Evolutionary conservation across 2,329 filamentous ascomycete genomes (phyloP), one percentile per base, ranked within the genome.

Genomic region (Calonectria crousiana): DNA sequence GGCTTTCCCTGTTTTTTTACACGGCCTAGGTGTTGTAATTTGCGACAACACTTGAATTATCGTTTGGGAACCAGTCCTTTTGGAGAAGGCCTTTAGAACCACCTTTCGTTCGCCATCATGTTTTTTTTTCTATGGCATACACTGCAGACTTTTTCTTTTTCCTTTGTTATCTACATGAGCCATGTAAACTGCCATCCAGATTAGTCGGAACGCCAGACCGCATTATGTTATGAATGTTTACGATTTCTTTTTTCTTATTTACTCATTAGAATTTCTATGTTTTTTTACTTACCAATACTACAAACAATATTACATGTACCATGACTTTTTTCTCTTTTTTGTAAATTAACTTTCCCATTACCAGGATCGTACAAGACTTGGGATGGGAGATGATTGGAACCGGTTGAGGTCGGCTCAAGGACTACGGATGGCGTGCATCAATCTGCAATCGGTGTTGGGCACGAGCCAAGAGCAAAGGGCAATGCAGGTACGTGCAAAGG

Each of bases 221-320:
- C 56, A 62, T 62, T 62, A 62, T 62, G 56, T 62, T 62, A 62
- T 62, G 56, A 62, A 62, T 62, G 56, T 62, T 62, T 41, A 62
- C 56, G 56, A 62, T 41, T 41, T 62, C 56, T 62, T 41, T 62
- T 62, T 62, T 62, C 14, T 41, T 41, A 20, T 62, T 41, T 41
- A 62, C 26, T 36, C 14, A 26, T 10, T 36, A 41, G 38, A 62
- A 26, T 41, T 62, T 41, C 34, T 41, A 30, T 41, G 10, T 62
- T 26, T 4, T 62, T 26, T 4, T 9, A 26, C 38, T 62, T 62
- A 23, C 14, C 6, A 62, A 62, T 41, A 62, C 56, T 62, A 16
- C 38, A 36, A 62, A 41, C 13, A 14, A 56, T 32, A 26, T 60
- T 53, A 4, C n/a, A 62, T 62, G 56, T 62, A 62, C 18, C 34